Percentiles rank a stretch among this genome's conserved stretches.
phyloP scores from a whole-genome alignment of 441 rosid species.

The Cnidoscolus chayamansa region DNA sequence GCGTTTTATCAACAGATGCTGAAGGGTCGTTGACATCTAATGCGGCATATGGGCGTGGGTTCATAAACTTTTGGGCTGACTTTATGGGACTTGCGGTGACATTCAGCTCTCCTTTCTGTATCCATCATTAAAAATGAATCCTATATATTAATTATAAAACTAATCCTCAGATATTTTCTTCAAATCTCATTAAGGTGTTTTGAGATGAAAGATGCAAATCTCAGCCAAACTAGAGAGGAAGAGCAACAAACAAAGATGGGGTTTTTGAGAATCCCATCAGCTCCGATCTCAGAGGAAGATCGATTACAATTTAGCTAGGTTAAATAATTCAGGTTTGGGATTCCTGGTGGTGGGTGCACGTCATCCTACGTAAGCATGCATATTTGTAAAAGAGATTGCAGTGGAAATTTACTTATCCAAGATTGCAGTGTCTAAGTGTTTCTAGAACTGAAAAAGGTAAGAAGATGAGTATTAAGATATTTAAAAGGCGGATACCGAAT shows the following conservation, averaged over 20 bases:
- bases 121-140: neutral
- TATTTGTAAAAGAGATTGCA: neutral
- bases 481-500: slow-evolving; percentile 23
- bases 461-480: slow-evolving; percentile 13
- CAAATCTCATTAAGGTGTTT: neutral
- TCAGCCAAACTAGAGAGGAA: neutral
- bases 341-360: neutral
- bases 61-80: slow-evolving; percentile 36
- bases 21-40: slow-evolving; percentile 40
- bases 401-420: slow-evolving; percentile 1
- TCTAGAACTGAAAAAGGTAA: slow-evolving; percentile 18
- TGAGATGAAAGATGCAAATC: neutral
- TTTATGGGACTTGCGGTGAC: slow-evolving; percentile 27
- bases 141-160: neutral
- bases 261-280: neutral
- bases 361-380: neutral
- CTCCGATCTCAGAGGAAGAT: neutral
- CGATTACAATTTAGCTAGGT: neutral
- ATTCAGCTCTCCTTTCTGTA: slow-evolving; percentile 32
- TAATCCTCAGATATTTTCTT: neutral
- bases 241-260: too few relatives aligned
- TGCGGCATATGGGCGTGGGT: slow-evolving; percentile 35
- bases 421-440: slow-evolving; percentile 10
- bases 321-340: neutral
- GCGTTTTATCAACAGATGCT: slow-evolving; percentile 33